Percentiles rank a stretch among this genome's conserved stretches.
Conservation (phyloP, 495 filamentous ascomycete genomes). For the Tuber umbilicatum region DNA sequence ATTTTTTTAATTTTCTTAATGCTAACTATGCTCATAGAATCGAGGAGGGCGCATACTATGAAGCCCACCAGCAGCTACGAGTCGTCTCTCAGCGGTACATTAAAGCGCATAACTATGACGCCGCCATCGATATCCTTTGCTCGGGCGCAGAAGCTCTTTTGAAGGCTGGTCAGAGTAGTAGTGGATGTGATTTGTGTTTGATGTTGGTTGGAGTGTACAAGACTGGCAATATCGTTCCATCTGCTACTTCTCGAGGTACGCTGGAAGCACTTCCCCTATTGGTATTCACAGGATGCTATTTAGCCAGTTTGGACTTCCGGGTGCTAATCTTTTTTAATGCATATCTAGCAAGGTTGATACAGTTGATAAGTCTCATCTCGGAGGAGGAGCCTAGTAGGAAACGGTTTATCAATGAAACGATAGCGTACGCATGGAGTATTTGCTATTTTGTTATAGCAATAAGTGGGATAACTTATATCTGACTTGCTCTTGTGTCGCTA, state of each 20-base stretch:
- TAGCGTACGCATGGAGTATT: constrained; percentile 52
- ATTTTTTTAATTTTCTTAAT: too few relatives aligned
- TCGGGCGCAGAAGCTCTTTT: constrained; percentile 77
- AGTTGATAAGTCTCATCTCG: constrained; percentile 69
- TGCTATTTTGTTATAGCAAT: background rate
- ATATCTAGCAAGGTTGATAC: constrained; percentile 51
- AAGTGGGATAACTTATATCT: constrained; percentile 4
- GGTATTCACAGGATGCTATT: background rate
- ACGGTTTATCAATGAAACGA: constrained; percentile 80
- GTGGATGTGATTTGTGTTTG: constrained; percentile 82
- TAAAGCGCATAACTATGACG: constrained; percentile 71
- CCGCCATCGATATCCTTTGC: constrained; percentile 79
- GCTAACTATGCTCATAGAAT: constrained; percentile 54
- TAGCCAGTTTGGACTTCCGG: background rate
- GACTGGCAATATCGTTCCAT: constrained; percentile 68
- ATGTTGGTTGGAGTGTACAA: constrained; percentile 82
- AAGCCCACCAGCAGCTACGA: constrained; percentile 94
- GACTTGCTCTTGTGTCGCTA: constrained; percentile 17
- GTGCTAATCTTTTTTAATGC: constrained; percentile 5
- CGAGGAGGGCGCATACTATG: constrained; percentile 86
- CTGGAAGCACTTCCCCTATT: background rate
- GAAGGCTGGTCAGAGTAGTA: constrained; percentile 81
- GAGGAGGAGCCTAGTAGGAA: constrained; percentile 81
- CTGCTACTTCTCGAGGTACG: constrained; percentile 55
- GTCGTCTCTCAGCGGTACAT: constrained; percentile 88